Evolutionary conservation across 2,329 filamentous ascomycete genomes (phyloP), one percentile per base, ranked within the genome.

Genomic region (Amauroascus niger): DNA sequence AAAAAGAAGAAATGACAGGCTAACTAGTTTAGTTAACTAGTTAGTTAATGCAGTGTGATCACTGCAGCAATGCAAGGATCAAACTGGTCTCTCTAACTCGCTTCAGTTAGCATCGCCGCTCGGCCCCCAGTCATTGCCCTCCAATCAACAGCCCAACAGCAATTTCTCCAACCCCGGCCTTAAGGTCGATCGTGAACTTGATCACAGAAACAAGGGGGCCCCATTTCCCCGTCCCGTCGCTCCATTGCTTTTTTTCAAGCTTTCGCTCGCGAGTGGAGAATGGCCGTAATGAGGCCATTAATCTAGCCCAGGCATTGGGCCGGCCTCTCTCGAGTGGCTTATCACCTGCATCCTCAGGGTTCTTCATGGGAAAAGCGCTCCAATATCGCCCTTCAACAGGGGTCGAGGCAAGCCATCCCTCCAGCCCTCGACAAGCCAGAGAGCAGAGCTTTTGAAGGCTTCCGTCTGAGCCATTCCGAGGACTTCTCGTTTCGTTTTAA

Each of bases 11-110:
- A 45, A 44, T 33, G 39, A 44, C 28, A 35, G 26, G 22, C 49
- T 44, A n/a, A n/a, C n/a, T n/a, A n/a, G n/a, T n/a, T n/a, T n/a
- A n/a, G n/a, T n/a, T n/a, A n/a, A n/a, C n/a, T n/a, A n/a, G n/a
- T n/a, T n/a, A n/a, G n/a, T n/a, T n/a, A 51, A 51, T 51, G 49
- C 49, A 16, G 35, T 22, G 49, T 51, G 49, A 51, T 51, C 49
- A 51, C 49, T 43, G 37, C 39, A 43, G 22, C 32, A 9, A 18
- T n/a, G 11, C 4, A 37, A 20, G 32, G 32, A 39, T 13, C 28
- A 14, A 49, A 28, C 14, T 39, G 4, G 32, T 18, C 8, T 14
- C 24, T 40, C 33, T 49, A 39, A 49, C 47, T 28, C 20, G 28
- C 37, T 51, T 16, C 49, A 51, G 49, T 35, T 35, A 51, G 35